Percentiles rank a stretch among this genome's conserved stretches.
Evolutionary conservation across 768 basidiomycete genomes (phyloP).

Genomic region (Postia placenta): DNA sequence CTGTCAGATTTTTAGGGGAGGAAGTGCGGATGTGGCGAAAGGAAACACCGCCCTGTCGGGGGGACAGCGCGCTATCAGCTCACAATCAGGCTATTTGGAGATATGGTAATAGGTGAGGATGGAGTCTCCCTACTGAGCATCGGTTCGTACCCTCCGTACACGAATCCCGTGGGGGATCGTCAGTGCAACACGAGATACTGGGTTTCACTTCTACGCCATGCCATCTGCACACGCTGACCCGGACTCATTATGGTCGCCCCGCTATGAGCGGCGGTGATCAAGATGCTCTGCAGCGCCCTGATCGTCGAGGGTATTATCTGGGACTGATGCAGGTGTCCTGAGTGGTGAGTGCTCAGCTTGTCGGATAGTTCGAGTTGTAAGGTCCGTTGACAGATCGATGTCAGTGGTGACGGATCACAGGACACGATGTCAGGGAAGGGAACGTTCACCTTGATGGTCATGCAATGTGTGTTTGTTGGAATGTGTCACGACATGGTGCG

Average conservation of each 20-base stretch:
- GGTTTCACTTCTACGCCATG: not conserved
- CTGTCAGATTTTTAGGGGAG: not conserved
- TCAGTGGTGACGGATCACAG: not conserved
- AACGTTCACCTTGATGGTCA: not conserved
- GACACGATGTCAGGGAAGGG: not conserved
- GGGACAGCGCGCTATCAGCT: too few relatives aligned
- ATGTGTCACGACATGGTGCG: too few relatives aligned
- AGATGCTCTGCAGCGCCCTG: not conserved
- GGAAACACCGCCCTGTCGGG: too few relatives aligned
- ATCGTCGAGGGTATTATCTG: slow-evolving; percentile 3
- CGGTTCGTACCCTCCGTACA: not conserved
- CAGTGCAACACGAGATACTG: not conserved
- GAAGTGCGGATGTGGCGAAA: not conserved
- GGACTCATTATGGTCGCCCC: not conserved
- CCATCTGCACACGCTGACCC: not conserved
- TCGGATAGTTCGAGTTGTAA: not conserved
- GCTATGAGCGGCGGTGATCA: not conserved
- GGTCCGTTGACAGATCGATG: slow-evolving; percentile 1
- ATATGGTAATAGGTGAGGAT: not conserved
- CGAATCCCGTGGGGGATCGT: not conserved
- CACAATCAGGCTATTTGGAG: too few relatives aligned
- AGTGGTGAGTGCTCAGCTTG: not conserved
- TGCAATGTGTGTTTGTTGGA: too few relatives aligned
- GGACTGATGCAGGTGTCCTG: too few relatives aligned
- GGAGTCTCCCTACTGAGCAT: not conserved